These are phyloP conservation scores for Cyclotella cryptica DNA, from an alignment of 108 stramenopile genomes.

Conservation along the genomic window DNA sequence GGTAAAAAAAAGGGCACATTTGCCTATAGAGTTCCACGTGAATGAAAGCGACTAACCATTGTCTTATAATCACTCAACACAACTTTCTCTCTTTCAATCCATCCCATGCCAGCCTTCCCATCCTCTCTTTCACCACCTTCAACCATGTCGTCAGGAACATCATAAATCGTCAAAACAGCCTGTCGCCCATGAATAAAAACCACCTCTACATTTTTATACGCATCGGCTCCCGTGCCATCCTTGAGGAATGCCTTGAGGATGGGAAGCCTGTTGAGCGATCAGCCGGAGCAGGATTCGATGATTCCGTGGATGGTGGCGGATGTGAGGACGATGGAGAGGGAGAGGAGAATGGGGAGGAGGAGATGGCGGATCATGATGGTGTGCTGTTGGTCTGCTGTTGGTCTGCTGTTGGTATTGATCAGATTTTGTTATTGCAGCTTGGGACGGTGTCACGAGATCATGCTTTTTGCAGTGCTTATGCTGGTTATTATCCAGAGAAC, in stretches of 20 bases:
- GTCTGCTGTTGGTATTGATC: no score
- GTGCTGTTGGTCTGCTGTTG: no score
- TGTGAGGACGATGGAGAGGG: neutral
- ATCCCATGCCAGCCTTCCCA: neutral
- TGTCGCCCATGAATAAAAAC: constrained; percentile 34
- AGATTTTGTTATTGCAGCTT: no score
- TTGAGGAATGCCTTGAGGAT: constrained; percentile 46
- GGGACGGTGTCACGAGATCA: no score
- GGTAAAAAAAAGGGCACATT: neutral
- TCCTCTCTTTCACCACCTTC: constrained; percentile 3
- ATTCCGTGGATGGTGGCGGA: constrained; percentile 27
- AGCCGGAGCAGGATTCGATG: constrained; percentile 52
- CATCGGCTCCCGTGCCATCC: constrained; percentile 28
- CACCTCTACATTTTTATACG: constrained; percentile 43
- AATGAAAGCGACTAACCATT: constrained; percentile 29
- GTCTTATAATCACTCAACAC: constrained; percentile 62
- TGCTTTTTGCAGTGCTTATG: no score
- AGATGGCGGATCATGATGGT: no score
- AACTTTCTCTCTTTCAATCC: constrained; percentile 58
- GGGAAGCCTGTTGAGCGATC: constrained; percentile 47
- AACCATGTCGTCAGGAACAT: constrained; percentile 15
- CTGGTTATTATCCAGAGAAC: no score
- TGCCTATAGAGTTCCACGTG: neutral
- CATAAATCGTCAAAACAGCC: constrained; percentile 55
- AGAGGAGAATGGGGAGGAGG: no score